Base-by-base conservation (phyloP, 1,284 basidiomycete species). In the Tausonia pullulans region DNA sequence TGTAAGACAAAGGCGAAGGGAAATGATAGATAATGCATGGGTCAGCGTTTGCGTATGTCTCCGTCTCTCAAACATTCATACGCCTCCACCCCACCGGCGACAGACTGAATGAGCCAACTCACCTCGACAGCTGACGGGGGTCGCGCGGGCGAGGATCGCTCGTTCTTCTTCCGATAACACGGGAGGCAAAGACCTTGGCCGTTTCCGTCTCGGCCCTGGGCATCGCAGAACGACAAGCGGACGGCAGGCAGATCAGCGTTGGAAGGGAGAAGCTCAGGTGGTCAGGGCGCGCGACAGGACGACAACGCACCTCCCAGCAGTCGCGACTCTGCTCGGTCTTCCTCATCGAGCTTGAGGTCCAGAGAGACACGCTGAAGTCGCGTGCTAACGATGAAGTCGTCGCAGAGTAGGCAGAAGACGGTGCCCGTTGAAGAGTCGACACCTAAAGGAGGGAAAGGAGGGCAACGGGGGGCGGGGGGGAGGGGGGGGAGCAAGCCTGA, bases 381-480 rank as follows among this genome's bases (percentile, higher is more conserved):
- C 69, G 55, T 80, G 79, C 52, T 85, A 74, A 1, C 82, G 46
- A 84, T 77, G 62, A 83, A 81, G 70, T 86, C 84, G 61, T 82
- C 78, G 72, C 85, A 87, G 51, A 76, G 75, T 9, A 74, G 70
- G 70, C 85, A 87, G 70, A 79, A 87, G 4, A 86, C 76, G 2
- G 79, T 75, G 3, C 85, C 85, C 0, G 83, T 79, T 52, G 78
- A 78, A 3, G 81, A 76, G 70, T 87, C 85, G 27, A 80, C 79
- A 64, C 81, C 85, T 87, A 48, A 40, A 64, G 52, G 65, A 16
- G 8, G 56, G 11, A 51, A 49, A 43, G 56, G 50, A 41, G 41
- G 11, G 56, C 39, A 53, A 55, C 27, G 27, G 27, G 27, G 27
- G 27, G 27, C 27, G 27, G 27, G 27, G 27, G 27, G 27, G 27